A percentile compares a stretch with the other conserved stretches of the same genome.
These are phyloP conservation scores for Cudoniella acicularis DNA, from an alignment of 495 filamentous ascomycete genomes.

Conservation along the genomic window DNA sequence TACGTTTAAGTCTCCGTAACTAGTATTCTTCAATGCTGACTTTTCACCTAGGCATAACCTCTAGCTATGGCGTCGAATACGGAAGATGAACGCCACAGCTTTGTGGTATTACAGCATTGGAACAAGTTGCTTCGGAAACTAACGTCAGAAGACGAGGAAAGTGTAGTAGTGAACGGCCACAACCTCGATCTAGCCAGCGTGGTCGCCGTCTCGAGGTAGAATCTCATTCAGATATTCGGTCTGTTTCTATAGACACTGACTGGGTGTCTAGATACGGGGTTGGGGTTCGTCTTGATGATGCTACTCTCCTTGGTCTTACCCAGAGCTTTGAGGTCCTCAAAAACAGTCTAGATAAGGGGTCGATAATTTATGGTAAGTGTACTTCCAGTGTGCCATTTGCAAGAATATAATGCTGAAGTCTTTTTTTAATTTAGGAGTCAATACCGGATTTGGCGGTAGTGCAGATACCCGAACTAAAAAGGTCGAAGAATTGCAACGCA, in stretches of 20 bases:
- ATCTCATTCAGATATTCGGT: background rate
- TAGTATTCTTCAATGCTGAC: too few relatives aligned
- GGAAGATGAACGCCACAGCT: too few relatives aligned
- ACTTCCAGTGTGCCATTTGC: background rate
- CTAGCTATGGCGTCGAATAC: too few relatives aligned
- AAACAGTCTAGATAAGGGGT: background rate
- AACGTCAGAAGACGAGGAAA: too few relatives aligned
- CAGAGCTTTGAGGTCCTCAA: background rate
- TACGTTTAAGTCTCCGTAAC: too few relatives aligned
- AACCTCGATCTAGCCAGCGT: background rate
- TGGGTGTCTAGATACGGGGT: background rate
- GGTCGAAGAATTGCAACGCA: constrained; percentile 47
- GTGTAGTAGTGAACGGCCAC: background rate
- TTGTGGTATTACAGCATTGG: too few relatives aligned
- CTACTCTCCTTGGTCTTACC: background rate
- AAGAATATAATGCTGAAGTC: too few relatives aligned
- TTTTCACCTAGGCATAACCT: too few relatives aligned
- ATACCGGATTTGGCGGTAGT: constrained; percentile 66
- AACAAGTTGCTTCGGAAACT: too few relatives aligned
- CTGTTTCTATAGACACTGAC: background rate
- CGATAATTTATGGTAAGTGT: background rate
- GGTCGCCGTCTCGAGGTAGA: background rate
- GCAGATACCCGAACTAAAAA: constrained; percentile 53
- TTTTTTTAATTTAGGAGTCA: constrained; percentile 52
- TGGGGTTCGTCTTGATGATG: background rate